A percentile compares a stretch with the other conserved stretches of the same genome.
These are phyloP conservation scores for Isoetes taiwanensis DNA, from an alignment of 75 land plant species.

Conservation along the genomic window DNA sequence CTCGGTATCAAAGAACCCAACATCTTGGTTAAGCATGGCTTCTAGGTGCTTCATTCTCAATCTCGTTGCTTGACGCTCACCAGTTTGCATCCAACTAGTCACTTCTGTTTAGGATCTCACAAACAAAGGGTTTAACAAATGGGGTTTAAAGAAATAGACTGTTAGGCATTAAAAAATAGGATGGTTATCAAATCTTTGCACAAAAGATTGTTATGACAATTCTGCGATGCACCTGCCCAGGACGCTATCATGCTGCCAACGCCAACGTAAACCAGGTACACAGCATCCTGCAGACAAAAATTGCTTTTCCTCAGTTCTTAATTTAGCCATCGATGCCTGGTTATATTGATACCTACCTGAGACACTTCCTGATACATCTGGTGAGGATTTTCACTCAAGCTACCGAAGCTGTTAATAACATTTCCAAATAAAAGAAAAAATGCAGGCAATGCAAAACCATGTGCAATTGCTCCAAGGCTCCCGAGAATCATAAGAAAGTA, in stretches of 20 bases:
- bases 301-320: too few species aligned
- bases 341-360: neutral
- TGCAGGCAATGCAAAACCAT: conserved; percentile 48
- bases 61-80: conserved; percentile 11
- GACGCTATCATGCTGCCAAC: too few species aligned
- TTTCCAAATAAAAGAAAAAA: conserved; percentile 35
- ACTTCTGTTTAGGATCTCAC: conserved; percentile 5
- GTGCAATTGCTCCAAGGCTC: conserved; percentile 54
- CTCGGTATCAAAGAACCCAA: conserved; percentile 16
- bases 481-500: conserved; percentile 51
- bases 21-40: conserved; percentile 4
- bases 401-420: conserved; percentile 55
- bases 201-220: neutral
- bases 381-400: neutral
- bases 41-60: conserved; percentile 12
- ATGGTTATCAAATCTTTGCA: neutral
- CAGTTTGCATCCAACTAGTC: conserved; percentile 15
- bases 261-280: too few species aligned
- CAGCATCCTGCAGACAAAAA: conserved; percentile 19
- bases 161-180: too few species aligned
- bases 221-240: too few species aligned
- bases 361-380: neutral
- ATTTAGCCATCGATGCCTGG: neutral
- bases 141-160: too few species aligned
- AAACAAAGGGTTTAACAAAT: too few species aligned